Conservation (phyloP, 352 stramenopile species). For the Pythium diclinum region DNA sequence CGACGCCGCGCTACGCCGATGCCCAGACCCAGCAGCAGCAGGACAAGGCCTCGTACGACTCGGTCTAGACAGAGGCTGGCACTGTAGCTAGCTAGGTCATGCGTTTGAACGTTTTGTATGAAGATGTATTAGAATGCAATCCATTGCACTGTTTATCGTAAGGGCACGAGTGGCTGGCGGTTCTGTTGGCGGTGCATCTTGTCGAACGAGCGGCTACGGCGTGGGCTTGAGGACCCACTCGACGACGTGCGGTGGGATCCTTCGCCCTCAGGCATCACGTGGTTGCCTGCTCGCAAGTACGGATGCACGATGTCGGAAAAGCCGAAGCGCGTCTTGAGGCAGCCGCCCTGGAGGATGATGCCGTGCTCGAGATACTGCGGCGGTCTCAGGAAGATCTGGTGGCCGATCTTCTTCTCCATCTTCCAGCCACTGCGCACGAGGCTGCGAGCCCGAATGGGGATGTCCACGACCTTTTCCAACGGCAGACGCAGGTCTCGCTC, state of each 20-base stretch:
- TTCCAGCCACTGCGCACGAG: constrained; percentile 26
- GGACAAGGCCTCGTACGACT: constrained; percentile 15
- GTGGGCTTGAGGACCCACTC: constrained; percentile 13
- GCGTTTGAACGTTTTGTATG: no score
- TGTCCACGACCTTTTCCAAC: constrained; percentile 26
- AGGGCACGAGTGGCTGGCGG: constrained; percentile 22
- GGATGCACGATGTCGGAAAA: constrained; percentile 28
- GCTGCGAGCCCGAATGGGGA: constrained; percentile 27
- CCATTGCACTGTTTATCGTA: constrained; percentile 15
- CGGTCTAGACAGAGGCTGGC: constrained; percentile 3
- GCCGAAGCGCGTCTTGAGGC: constrained; percentile 27
- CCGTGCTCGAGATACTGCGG: constrained; percentile 31
- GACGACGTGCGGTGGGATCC: constrained; percentile 16
- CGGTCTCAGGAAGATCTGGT: constrained; percentile 27
- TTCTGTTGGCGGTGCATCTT: constrained; percentile 21
- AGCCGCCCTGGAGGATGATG: constrained; percentile 26
- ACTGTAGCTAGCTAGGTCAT: no score
- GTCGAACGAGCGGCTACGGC: constrained; percentile 19
- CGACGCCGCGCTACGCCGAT: constrained; percentile 24
- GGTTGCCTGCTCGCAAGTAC: constrained; percentile 19
- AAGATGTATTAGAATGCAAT: background rate
- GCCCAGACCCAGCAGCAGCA: constrained; percentile 2
- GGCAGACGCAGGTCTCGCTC: constrained; percentile 25
- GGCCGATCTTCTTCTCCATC: constrained; percentile 30
- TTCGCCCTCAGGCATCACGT: constrained; percentile 23